phyloP scores from a whole-genome alignment of 2,329 filamentous ascomycete species.

The Endocalyx cinctus region DNA sequence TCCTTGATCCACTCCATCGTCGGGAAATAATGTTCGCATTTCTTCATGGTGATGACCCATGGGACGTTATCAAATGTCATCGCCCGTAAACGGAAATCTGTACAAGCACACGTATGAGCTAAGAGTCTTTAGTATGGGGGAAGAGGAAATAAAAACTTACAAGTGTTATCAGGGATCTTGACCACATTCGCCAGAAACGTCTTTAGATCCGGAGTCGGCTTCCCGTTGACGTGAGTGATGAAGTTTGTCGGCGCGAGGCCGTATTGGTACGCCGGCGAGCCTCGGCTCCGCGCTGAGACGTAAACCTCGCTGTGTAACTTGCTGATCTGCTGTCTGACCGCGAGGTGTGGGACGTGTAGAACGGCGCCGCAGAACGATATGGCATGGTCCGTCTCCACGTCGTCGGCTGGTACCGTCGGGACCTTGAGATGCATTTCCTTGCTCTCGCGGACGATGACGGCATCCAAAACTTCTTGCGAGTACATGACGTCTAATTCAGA shows the following conservation, averaged over 20 bases:
- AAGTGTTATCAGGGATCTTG: slow-evolving; percentile 92
- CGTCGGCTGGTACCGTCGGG: slow-evolving; percentile 80
- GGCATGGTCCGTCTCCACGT: slow-evolving; percentile 87
- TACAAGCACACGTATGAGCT: too few relatives aligned
- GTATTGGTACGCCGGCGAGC: slow-evolving; percentile 83
- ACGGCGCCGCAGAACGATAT: slow-evolving; percentile 95
- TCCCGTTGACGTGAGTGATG: slow-evolving; percentile 90
- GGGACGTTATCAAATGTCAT: slow-evolving; percentile 98
- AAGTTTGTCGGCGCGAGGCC: slow-evolving; percentile 95
- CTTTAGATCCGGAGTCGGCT: slow-evolving; percentile 76
- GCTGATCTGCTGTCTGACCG: slow-evolving; percentile 93
- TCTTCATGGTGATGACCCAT: slow-evolving; percentile 99
- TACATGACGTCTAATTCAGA: slow-evolving; percentile 97
- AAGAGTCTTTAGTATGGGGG: too few relatives aligned
- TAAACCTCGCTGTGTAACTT: slow-evolving; percentile 96
- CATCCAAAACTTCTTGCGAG: slow-evolving; percentile 75
- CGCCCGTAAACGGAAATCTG: slow-evolving; percentile 91
- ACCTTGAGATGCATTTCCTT: slow-evolving; percentile 72
- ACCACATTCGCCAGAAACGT: slow-evolving; percentile 76
- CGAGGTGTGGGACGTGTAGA: slow-evolving; percentile 88
- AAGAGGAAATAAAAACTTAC: too few relatives aligned
- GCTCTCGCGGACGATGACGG: slow-evolving; percentile 80
- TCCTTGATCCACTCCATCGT: slow-evolving; percentile 68
- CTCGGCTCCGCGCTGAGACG: slow-evolving; percentile 79
- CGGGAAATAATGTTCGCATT: slow-evolving; percentile 94